Conservation (phyloP, 768 basidiomycete genomes). For the Collybiopsis luxurians region DNA sequence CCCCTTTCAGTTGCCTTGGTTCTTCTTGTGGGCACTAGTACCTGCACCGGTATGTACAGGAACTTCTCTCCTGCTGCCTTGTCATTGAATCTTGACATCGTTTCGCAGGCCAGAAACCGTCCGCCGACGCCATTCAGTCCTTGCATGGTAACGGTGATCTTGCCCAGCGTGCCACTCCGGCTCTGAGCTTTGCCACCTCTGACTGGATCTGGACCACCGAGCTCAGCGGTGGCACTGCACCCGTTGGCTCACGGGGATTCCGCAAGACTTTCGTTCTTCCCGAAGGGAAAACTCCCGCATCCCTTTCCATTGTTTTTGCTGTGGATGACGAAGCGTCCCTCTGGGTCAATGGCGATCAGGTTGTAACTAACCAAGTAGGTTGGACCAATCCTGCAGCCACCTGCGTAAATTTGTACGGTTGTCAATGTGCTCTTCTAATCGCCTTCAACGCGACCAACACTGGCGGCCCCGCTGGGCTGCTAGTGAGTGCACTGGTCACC, state of each 20-base stretch:
- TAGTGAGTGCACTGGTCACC: not conserved
- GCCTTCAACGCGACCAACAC: not conserved
- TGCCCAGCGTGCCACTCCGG: constrained; percentile 1
- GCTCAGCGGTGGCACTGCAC: constrained; percentile 3
- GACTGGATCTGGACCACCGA: constrained; percentile 27
- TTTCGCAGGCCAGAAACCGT: too few relatives aligned
- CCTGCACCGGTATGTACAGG: too few relatives aligned
- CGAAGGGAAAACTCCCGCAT: constrained; percentile 18
- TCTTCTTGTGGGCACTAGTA: too few relatives aligned
- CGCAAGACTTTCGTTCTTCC: constrained; percentile 21
- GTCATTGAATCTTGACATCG: too few relatives aligned
- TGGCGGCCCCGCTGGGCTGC: constrained; percentile 2
- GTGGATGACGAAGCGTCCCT: constrained; percentile 25
- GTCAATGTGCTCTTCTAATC: constrained; percentile 9
- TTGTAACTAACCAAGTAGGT: constrained; percentile 12
- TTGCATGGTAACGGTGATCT: too few relatives aligned
- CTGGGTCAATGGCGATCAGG: constrained; percentile 21
- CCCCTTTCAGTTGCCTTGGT: constrained; percentile 15
- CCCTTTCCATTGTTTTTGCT: constrained; percentile 19
- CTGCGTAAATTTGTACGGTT: not conserved
- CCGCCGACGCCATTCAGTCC: too few relatives aligned
- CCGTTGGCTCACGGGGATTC: constrained; percentile 23
- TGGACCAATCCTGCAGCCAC: not conserved
- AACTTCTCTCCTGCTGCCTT: too few relatives aligned
- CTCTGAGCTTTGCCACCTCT: constrained; percentile 17